Base-by-base conservation (phyloP, 768 basidiomycete genomes). In the Xanthoconium purpureum region DNA sequence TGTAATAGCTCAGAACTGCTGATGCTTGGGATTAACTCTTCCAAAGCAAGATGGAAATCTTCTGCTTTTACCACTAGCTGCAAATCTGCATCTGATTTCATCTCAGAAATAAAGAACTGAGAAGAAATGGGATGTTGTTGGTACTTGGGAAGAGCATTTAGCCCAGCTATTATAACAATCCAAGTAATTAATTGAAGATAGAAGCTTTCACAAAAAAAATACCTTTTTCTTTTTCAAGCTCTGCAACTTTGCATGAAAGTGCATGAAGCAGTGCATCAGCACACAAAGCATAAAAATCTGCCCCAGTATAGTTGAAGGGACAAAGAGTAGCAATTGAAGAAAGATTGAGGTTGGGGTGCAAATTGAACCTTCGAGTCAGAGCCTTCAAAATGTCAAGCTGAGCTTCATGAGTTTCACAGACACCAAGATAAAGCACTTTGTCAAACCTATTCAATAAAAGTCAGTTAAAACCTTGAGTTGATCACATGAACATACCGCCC, bases 261-360 rank as follows among this genome's bases (percentile, higher is more conserved):
- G 97, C 93, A 69, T 91, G 90, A 54, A 99, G 78, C 81, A 99
- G 85, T 1, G 97, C 95, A 72, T 99, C 96, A 6, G 94, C 90
- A 71, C 97, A 98, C 10, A 99, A 76, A 0, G 97, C 97, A 75
- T 99, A 98, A 60, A 98, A 94, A 70, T 99, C 97, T 40, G 97
- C 97, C 43, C 97, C 97, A 3, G 97, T 98, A 67, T 88, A 94
- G 68, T 94, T 93, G 77, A 95, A 92, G 0, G 93, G 88, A 58
- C 95, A 98, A 35, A 75, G 73, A 29, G 84, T 77, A 20, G 89
- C 91, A 43, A 99, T 71, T 9, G 64, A 58, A 18, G 71, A 69
- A 8, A 98, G 80, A 62, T 86, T 75, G 9, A 94, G 76, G 47
- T 73, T 75, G 0, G 87, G 79, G 62, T 90, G 81, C 28, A 98